Evolutionary conservation across 116 monocot genomes (phyloP), one percentile per base, ranked within the genome.

Genomic region (Zostera marina): DNA sequence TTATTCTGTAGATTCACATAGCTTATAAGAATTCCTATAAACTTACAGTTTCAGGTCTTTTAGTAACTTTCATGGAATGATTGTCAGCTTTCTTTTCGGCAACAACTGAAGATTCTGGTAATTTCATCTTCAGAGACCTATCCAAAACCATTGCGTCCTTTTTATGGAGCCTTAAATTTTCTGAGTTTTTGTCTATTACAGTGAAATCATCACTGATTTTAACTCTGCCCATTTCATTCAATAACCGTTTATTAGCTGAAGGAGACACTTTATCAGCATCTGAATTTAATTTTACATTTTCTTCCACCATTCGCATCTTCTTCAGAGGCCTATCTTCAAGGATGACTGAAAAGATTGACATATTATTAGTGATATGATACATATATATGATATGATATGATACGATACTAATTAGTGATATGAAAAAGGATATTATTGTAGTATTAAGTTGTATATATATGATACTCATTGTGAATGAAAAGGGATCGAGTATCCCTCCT

Each of bases 1-100:
- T n/a, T n/a, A n/a, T n/a, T n/a, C n/a, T n/a, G n/a, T n/a, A n/a
- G n/a, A n/a, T n/a, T n/a, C n/a, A n/a, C n/a, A n/a, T n/a, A n/a
- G n/a, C n/a, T n/a, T n/a, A n/a, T n/a, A n/a, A 0, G 32, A 38
- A n/a, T 11, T 9, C 14, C 56, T 40, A 32, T 47, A 66, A 39
- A 66, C 72, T 71, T 59, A 64, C 64, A 48, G 12, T 46, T 14
- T 58, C 58, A 17, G 52, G 59, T 41, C 56, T 64, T 32, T 54
- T 71, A 6, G 52, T 17, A 21, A 71, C 49, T 59, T 63, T 42
- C 13, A 58, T 41, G 19, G 51, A 41, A 15, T 64, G 47, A 40
- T 15, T 7, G 2, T 41, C 23, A 52, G 10, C 25, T 43, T 57
- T 56, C 15, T 9, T 56, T 26, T 45, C 66, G 21, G 15, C 24